Evolutionary conservation across 345 rosid genomes (phyloP).

Genomic region (Populus deltoides): DNA sequence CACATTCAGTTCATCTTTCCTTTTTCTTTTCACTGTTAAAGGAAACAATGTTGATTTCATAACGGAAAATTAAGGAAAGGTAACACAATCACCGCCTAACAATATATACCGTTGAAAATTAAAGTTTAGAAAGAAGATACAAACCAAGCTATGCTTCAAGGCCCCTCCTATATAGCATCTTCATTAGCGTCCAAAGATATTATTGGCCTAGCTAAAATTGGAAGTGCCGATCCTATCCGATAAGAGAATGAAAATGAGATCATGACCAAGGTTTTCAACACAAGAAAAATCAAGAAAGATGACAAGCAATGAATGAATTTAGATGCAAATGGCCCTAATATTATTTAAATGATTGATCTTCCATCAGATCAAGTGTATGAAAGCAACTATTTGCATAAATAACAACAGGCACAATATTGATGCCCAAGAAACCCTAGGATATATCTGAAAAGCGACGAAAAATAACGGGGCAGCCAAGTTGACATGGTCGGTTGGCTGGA

Average conservation of each 20-base stretch:
- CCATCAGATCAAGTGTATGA: neutral
- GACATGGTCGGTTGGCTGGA: no score
- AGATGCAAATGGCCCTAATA: neutral
- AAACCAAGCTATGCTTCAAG: constrained; percentile 93
- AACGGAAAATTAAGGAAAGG: neutral
- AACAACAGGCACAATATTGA: neutral
- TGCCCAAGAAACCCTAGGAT: neutral
- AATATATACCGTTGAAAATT: neutral
- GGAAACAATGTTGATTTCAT: neutral
- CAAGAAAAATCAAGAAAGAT: neutral
- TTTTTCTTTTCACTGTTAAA: neutral
- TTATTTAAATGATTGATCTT: neutral
- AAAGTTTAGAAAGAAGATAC: constrained; percentile 12
- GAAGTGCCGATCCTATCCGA: constrained; percentile 94
- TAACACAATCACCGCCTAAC: neutral
- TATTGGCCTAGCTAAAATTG: constrained; percentile 28
- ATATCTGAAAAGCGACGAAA: no score
- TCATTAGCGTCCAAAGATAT: constrained; percentile 94
- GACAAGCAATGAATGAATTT: neutral
- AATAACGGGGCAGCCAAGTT: no score
- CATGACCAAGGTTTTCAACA: neutral
- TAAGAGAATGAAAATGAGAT: constrained; percentile 17
- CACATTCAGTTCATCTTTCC: neutral
- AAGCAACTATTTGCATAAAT: neutral
- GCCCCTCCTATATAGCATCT: constrained; percentile 86